Base-by-base conservation (phyloP, 495 filamentous ascomycete genomes). In the Tuber indicum region DNA sequence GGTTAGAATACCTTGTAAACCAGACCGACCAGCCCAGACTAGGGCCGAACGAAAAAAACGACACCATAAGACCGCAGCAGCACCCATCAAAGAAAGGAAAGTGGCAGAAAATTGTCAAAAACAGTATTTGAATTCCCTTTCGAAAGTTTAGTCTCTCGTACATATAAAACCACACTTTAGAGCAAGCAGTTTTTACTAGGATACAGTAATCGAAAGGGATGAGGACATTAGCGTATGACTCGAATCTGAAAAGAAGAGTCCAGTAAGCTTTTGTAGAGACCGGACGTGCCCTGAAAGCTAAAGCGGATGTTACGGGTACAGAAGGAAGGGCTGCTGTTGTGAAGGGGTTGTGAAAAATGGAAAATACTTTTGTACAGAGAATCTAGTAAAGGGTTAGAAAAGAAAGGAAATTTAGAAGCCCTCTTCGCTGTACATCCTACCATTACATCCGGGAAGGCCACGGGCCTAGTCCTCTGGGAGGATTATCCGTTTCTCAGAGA, bases 401-500 rank as follows among this genome's bases (percentile, higher is more conserved):
- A 58, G 58, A 66, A 36, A 36, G 58, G 26, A 66, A 62, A 66
- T 26, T 66, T 7, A 66, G 26, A 66, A 66, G 58, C 17, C 4
- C 58, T 32, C 14, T 36, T 36, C 26, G 58, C 14, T 26, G 58
- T 19, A 66, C 58, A 66, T 19, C 32, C 58, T 19, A 19, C 58
- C 12, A 26, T 26, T 36, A 36, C 32, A 17, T 66, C 58, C 12
- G 58, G 32, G 32, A 66, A 17, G 26, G 5, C 10, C 58, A 36
- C 36, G 58, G 8, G 58, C 58, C 26, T 66, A 66, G 58, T 66
- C 58, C 14, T 66, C 58, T 66, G 26, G 58, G 12, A 66, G 58
- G 58, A 66, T 66, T 32, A 66, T 66, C 26, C 58, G 26, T 36
- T 66, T 66, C 58, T 66, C 58, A 12, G 58, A 66, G 58, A 66